Evolutionary conservation across 768 basidiomycete species (phyloP), one percentile per base, ranked within the genome.

Genomic region (Amanita subjunquillea): DNA sequence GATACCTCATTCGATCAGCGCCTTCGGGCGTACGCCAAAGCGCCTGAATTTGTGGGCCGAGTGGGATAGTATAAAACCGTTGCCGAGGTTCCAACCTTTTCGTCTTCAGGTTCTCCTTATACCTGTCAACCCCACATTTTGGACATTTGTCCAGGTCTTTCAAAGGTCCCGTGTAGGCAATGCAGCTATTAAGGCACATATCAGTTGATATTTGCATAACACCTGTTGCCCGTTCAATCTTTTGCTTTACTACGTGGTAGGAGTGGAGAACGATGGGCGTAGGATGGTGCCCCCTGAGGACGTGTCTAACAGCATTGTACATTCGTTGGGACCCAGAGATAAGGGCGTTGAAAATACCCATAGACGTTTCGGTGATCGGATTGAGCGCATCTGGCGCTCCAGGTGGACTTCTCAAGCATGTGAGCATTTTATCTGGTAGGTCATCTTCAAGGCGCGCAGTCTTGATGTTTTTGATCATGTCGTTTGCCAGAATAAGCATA

Each of bases 1-100:
- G 36, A 41, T 50, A 50, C 10, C 48, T 23, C 48, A 50, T 50
- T 1, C 40, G 37, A 13, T 50, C 27, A 13, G 36, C 48, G 8
- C 37, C 37, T 10, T 50, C 48, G 13, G 48, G 48, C 25, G 37
- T 38, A n/a, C 40, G 48, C 48, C 48, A 50, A 12, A 50, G 9
- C 5, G 48, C 51, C 39, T 45, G 37, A 5, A 40, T 49, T 15
- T 50, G 47, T 2, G 29, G 47, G 2, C 47, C 47, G 1, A 50
- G 7, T 23, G 48, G 48, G 48, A 50, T 39, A 6, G 48, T 50
- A 7, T 38, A 50, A 32, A 50, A 50, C 22, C 39, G 48, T n/a
- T 50, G 7, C 34, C 22, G 7, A 3, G 48, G 48, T 8, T 39
- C 5, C 3, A 12, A 8, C 12, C 22, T 50, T 17, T 29, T 25